phyloP scores from a whole-genome alignment of 306 rosid genomes.

The Rosa lucieae region DNA sequence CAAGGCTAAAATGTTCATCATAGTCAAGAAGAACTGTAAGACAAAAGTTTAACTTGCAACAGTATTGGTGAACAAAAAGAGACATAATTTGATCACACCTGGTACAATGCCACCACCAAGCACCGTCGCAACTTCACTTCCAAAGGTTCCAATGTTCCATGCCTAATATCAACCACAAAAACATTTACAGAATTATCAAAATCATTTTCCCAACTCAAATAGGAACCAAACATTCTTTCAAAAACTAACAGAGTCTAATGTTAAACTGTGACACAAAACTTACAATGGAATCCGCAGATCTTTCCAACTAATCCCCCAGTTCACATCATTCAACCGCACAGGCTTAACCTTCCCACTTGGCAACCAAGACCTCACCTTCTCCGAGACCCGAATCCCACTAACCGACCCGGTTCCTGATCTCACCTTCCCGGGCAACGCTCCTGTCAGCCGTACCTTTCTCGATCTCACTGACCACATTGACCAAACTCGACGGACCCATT shows the following conservation, averaged over 20 bases:
- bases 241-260: not conserved
- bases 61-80: not conserved
- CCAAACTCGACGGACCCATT: constrained; percentile 8
- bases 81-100: constrained; percentile 43
- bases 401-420: constrained; percentile 20
- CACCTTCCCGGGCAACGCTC: constrained; percentile 24
- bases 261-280: constrained; percentile 28
- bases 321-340: constrained; percentile 63
- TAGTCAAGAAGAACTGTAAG: constrained; percentile 1
- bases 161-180: constrained; percentile 45
- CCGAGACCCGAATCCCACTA: constrained; percentile 46
- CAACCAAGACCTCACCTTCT: constrained; percentile 61
- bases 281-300: constrained; percentile 77
- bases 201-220: not conserved
- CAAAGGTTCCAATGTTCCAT: constrained; percentile 49
- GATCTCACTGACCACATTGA: not conserved
- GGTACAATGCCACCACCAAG: constrained; percentile 98
- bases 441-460: constrained; percentile 18
- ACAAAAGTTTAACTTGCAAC: not conserved
- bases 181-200: not conserved
- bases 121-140: constrained; percentile 70
- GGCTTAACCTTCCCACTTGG: constrained; percentile 51
- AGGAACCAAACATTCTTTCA: not conserved
- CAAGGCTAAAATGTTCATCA: not conserved
- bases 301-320: constrained; percentile 44